Evolutionary conservation across 2,329 filamentous ascomycete species (phyloP), one percentile per base, ranked within the genome.

Genomic region (Niveomyces coronatus): DNA sequence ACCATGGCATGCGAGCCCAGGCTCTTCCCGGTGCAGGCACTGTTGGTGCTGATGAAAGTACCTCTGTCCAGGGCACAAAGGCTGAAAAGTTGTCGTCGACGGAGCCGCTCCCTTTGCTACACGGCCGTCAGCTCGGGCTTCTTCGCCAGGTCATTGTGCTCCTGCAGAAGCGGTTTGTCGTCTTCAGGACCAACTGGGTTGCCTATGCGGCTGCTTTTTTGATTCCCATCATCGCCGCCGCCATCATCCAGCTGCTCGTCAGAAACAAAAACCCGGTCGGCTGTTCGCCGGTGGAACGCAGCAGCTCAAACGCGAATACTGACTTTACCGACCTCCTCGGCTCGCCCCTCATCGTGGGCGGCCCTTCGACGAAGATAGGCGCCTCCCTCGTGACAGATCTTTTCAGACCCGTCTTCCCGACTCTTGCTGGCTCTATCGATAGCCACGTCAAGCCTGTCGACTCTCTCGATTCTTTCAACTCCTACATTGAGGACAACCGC

Each of bases 161-260:
- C 14, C 76, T 84, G 48, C 60, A 68, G 24, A 85, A 85, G 51
- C 67, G 80, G 34, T 58, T 71, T 32, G 78, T 71, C 0, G 76
- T 85, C n/a, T 57, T 82, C 14, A 67, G 70, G 40, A 49, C 45
- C 14, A 53, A 52, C 32, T 53, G 76, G 57, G 68, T 88, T 42
- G 83, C 85, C 1, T 85, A 84, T 39, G 53, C 78, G 6, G 79
- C 74, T 1, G 84, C 83, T 1, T 65, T 89, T n/a, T 48, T 85
- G 1, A 74, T 91, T 11, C 85, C 85, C 0, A 71, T 93, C 41
- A 66, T 85, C 37, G 80, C 83, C 2, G 79, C 83, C 14, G 83
- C 80, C 1, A 60, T 89, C 8, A 79, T 85, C 1, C 83, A 81
- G 4, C 62, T 87, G 2, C 86, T 88, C 47, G 58, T 93, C 5